A percentile compares a stretch with the other conserved stretches of the same genome.
phyloP scores from a whole-genome alignment of 176 grass and related monocot species.

The Avena insularis region DNA sequence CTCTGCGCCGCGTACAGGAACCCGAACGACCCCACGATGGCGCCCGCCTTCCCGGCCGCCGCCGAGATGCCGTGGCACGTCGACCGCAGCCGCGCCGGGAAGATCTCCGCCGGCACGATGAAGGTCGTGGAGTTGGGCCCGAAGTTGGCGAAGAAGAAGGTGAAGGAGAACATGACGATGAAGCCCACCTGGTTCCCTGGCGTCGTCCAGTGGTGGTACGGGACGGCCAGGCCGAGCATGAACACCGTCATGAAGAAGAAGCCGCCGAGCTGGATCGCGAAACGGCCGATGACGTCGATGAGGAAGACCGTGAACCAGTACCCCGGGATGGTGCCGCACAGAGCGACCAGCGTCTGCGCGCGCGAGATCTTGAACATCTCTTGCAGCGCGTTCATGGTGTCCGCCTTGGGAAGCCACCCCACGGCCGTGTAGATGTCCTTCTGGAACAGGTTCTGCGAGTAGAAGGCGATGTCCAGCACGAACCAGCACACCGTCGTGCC shows the following conservation, averaged over 20 bases:
- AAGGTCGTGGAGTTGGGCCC: conserved; percentile 73
- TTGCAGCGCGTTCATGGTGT: background rate
- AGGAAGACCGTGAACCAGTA: no score
- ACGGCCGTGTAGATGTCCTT: conserved; percentile 13
- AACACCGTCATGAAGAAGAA: no score
- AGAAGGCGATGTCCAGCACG: conserved; percentile 68
- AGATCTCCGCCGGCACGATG: conserved; percentile 70
- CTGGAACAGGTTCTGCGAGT: conserved; percentile 72
- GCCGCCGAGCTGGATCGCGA: no score
- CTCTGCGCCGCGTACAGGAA: conserved; percentile 57
- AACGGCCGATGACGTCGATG: no score
- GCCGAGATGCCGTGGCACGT: conserved; percentile 74
- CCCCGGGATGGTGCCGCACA: no score
- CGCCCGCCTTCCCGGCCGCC: conserved; percentile 60
- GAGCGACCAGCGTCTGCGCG: conserved; percentile 6
- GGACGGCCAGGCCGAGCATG: no score
- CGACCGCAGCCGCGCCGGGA: conserved; percentile 58
- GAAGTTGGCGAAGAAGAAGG: conserved; percentile 63
- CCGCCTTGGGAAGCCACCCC: background rate
- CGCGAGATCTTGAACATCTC: background rate
- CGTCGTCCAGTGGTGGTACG: no score
- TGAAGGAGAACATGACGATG: background rate
- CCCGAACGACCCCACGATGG: conserved; percentile 60
- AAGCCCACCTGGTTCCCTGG: background rate
- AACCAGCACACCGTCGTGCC: conserved; percentile 61